Percentiles rank a stretch among this genome's conserved stretches.
These are phyloP conservation scores for Fusarium hainanense DNA, from an alignment of 2,329 filamentous ascomycete genomes.

Conservation along the genomic window DNA sequence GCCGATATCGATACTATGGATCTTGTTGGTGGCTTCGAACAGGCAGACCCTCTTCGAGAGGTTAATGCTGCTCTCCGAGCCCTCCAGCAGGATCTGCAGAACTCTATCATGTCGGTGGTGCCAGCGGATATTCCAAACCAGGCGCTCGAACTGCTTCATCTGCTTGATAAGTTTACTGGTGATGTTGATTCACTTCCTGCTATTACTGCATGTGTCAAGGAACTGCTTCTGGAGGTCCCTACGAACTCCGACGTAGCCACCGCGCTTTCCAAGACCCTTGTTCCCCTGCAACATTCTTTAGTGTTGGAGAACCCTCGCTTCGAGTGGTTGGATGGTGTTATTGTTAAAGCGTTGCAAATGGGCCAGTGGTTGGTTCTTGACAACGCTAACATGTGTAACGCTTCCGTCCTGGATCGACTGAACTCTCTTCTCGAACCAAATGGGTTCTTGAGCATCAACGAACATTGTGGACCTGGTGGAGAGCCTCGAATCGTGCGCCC, in stretches of 20 bases:
- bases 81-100: constrained; percentile 64
- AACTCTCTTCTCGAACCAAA: constrained; percentile 95
- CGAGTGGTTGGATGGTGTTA: constrained; percentile 94
- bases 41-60: constrained; percentile 83
- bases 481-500: constrained; percentile 82
- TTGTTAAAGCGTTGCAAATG: constrained; percentile 85
- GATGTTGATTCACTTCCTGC: constrained; percentile 52
- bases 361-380: constrained; percentile 95
- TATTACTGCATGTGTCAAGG: constrained; percentile 54
- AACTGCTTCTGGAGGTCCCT: constrained; percentile 56
- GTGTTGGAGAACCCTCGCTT: constrained; percentile 81
- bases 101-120: constrained; percentile 60
- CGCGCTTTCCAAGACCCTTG: constrained; percentile 61
- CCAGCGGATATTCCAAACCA: constrained; percentile 59
- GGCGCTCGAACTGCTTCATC: constrained; percentile 63
- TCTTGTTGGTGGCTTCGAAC: constrained; percentile 95
- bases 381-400: constrained; percentile 96
- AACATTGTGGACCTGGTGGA: constrained; percentile 86
- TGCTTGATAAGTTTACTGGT: constrained; percentile 58
- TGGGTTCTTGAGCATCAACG: constrained; percentile 89
- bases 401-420: constrained; percentile 91
- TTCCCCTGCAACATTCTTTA: constrained; percentile 63
- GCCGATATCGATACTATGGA: constrained; percentile 98
- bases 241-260: constrained; percentile 58
- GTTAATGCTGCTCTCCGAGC: constrained; percentile 66